Conservation (phyloP, 2,329 filamentous ascomycete genomes). For the Trichoderma sp. region DNA sequence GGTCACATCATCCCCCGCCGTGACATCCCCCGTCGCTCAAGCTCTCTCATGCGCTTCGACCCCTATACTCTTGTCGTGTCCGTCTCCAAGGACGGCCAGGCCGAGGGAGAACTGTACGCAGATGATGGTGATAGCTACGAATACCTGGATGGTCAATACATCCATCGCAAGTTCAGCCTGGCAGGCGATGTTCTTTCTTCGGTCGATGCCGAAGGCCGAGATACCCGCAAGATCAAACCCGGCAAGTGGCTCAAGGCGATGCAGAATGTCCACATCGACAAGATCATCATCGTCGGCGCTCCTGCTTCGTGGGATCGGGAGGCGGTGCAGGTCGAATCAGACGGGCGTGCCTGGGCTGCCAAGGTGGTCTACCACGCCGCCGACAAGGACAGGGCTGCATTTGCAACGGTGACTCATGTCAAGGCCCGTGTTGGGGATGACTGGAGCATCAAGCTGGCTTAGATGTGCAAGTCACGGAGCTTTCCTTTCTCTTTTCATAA, state of each 20-base stretch:
- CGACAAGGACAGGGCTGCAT: constrained; percentile 51
- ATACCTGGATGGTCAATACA: constrained; percentile 80
- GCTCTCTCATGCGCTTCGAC: constrained; percentile 87
- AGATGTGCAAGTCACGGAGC: not conserved
- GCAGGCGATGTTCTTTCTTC: constrained; percentile 64
- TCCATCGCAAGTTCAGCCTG: constrained; percentile 79
- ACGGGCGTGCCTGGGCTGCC: constrained; percentile 57
- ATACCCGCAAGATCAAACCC: constrained; percentile 56
- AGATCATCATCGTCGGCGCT: constrained; percentile 80
- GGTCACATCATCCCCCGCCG: constrained; percentile 90
- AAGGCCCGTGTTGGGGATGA: constrained; percentile 56
- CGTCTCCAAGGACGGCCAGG: constrained; percentile 61
- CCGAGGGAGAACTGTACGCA: constrained; percentile 81
- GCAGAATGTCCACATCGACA: constrained; percentile 77
- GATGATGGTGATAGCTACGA: constrained; percentile 96
- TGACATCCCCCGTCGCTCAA: constrained; percentile 83
- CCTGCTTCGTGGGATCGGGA: constrained; percentile 70
- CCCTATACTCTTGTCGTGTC: constrained; percentile 86
- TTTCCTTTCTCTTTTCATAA: not conserved
- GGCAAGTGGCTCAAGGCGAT: constrained; percentile 79
- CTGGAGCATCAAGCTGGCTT: constrained; percentile 50
- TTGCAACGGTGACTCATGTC: constrained; percentile 56
- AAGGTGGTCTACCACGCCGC: constrained; percentile 62
- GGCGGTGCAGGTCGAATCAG: constrained; percentile 59
- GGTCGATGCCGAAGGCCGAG: constrained; percentile 63